Conservation (phyloP, 2,329 filamentous ascomycete genomes). For the Helminthosporium solani region DNA sequence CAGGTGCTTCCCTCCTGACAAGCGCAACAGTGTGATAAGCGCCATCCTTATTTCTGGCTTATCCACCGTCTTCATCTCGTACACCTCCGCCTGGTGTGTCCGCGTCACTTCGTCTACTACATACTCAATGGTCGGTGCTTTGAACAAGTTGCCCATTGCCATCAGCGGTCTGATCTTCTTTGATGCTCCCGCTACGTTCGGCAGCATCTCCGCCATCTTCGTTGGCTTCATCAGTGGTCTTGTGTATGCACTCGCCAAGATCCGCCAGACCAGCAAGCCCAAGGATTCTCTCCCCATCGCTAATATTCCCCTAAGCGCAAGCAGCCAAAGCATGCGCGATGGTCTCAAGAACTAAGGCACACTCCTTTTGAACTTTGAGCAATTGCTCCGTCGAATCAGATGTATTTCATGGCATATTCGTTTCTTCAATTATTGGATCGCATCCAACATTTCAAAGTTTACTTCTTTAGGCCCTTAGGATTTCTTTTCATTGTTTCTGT, state of each 20-base stretch:
- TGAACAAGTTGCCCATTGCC: slow-evolving; percentile 97
- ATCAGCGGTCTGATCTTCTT: slow-evolving; percentile 94
- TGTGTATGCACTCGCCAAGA: slow-evolving; percentile 84
- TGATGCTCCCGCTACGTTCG: slow-evolving; percentile 86
- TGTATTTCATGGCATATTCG: slow-evolving; percentile 9
- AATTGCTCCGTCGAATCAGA: slow-evolving; percentile 13
- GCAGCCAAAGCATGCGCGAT: slow-evolving; percentile 86
- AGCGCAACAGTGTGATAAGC: slow-evolving; percentile 75
- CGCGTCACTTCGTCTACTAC: slow-evolving; percentile 96
- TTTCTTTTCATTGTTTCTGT: slow-evolving; percentile 20
- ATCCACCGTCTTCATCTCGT: slow-evolving; percentile 96
- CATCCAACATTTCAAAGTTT: slow-evolving; percentile 14
- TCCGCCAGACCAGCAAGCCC: slow-evolving; percentile 71
- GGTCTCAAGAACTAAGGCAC: slow-evolving; percentile 60
- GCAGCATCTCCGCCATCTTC: slow-evolving; percentile 85
- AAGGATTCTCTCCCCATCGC: slow-evolving; percentile 66
- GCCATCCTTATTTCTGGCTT: slow-evolving; percentile 95
- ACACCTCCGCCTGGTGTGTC: slow-evolving; percentile 98
- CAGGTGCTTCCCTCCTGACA: slow-evolving; percentile 83
- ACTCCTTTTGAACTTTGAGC: slow-evolving; percentile 2
- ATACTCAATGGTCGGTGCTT: slow-evolving; percentile 96
- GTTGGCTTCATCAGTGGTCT: slow-evolving; percentile 91
- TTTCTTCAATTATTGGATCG: slow-evolving; percentile 19
- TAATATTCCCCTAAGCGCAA: slow-evolving; percentile 77
- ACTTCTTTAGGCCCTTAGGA: slow-evolving; percentile 10